phyloP scores from a whole-genome alignment of 345 rosid genomes.

The Sonneratia caseolaris region DNA sequence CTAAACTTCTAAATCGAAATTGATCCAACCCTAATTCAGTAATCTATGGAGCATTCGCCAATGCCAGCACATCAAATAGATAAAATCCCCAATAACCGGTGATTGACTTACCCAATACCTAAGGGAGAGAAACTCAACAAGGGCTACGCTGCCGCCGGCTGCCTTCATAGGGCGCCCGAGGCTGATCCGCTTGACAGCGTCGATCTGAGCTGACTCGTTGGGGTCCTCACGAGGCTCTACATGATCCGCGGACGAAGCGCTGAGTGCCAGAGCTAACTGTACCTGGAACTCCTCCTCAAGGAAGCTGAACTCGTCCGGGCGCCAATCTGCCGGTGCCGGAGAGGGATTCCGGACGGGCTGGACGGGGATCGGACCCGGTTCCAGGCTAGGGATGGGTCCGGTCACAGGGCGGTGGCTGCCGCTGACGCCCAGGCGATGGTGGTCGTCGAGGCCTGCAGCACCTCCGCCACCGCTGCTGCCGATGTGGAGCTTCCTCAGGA shows the following conservation, averaged over 20 bases:
- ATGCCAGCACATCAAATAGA: constrained; percentile 7
- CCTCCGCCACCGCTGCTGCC: constrained; percentile 40
- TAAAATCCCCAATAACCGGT: background rate
- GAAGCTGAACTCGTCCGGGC: constrained; percentile 49
- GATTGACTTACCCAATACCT: constrained; percentile 66
- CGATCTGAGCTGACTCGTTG: constrained; percentile 87
- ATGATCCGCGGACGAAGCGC: constrained; percentile 73
- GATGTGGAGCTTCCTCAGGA: constrained; percentile 84
- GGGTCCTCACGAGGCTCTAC: constrained; percentile 39
- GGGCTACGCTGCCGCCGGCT: constrained; percentile 36
- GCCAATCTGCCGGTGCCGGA: constrained; percentile 29
- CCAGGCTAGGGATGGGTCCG: constrained; percentile 20
- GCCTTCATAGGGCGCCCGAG: constrained; percentile 55
- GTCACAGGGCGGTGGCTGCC: constrained; percentile 29
- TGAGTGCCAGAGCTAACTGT: constrained; percentile 87
- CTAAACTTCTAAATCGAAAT: background rate
- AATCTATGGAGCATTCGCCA: background rate
- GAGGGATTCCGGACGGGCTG: constrained; percentile 24
- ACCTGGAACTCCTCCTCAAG: constrained; percentile 94
- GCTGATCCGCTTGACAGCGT: constrained; percentile 91
- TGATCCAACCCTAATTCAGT: constrained; percentile 5
- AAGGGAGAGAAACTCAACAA: constrained; percentile 59
- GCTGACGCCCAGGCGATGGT: constrained; percentile 42
- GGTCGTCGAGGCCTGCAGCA: constrained; percentile 27
- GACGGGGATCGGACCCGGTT: constrained; percentile 17